Evolutionary conservation across 768 basidiomycete genomes (phyloP).

Genomic region (Mycena chlorophos): DNA sequence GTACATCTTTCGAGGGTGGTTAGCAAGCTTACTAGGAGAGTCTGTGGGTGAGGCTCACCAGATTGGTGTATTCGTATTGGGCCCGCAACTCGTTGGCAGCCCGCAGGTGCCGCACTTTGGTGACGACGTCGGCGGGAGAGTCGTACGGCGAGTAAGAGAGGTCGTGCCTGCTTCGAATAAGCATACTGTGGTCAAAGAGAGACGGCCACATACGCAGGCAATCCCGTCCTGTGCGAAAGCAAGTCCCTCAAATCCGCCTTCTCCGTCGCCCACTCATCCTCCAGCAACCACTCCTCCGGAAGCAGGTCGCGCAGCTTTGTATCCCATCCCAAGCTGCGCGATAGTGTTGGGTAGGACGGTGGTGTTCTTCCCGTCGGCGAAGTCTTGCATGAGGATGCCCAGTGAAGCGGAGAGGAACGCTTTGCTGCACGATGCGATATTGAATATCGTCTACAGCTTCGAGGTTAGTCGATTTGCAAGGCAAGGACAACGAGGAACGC

Average conservation of each 20-base stretch:
- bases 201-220: conserved; percentile 28
- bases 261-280: conserved; percentile 40
- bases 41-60: conserved; percentile 19
- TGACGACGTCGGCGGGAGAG: conserved; percentile 25
- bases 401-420: conserved; percentile 40
- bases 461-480: neutral
- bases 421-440: conserved; percentile 39
- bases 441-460: conserved; percentile 36
- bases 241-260: conserved; percentile 37
- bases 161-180: conserved; percentile 29
- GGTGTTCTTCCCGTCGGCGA: conserved; percentile 33
- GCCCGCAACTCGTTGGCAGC: conserved; percentile 35
- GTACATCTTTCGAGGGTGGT: conserved; percentile 37
- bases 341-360: conserved; percentile 36
- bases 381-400: conserved; percentile 45
- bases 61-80: conserved; percentile 36
- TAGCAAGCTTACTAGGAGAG: neutral
- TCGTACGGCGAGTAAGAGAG: conserved; percentile 26
- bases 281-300: conserved; percentile 41
- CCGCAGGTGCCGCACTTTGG: conserved; percentile 28
- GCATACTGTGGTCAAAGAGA: neutral
- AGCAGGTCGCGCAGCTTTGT: conserved; percentile 39
- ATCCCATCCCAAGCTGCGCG: conserved; percentile 35
- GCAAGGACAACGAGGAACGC: conserved; percentile 8
- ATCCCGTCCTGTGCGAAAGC: conserved; percentile 38